Percentiles rank a stretch among this genome's conserved stretches.
These are phyloP conservation scores for Rhynchospora breviuscula DNA, from an alignment of 176 grass and related monocot genomes.

Conservation along the genomic window DNA sequence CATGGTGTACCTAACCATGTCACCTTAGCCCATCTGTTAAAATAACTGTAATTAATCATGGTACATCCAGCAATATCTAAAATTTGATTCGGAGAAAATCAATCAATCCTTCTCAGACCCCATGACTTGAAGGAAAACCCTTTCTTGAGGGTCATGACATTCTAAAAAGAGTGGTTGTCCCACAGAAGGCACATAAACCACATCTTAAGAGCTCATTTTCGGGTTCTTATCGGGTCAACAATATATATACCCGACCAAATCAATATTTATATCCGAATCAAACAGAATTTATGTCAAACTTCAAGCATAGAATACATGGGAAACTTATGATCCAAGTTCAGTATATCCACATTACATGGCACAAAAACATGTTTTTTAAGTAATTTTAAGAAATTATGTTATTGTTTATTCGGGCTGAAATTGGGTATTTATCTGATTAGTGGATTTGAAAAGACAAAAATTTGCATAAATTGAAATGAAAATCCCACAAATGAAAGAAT, in stretches of 20 bases:
- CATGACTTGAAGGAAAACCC: constrained; percentile 21
- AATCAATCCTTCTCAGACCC: constrained; percentile 23
- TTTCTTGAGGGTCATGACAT: constrained; percentile 25
- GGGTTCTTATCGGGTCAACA: not conserved
- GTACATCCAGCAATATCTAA: constrained; percentile 5
- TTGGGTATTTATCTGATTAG: not conserved
- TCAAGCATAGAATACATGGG: not conserved
- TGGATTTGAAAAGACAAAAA: constrained; percentile 6
- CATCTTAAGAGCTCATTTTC: not conserved
- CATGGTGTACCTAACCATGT: not conserved
- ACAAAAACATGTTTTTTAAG: not conserved
- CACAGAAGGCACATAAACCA: constrained; percentile 21
- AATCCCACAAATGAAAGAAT: constrained; percentile 1
- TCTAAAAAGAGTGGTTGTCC: constrained; percentile 21
- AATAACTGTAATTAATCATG: not conserved
- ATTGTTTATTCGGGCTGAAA: not conserved
- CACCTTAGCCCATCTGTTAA: not conserved
- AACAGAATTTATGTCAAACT: not conserved
- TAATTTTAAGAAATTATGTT: too few relatives aligned
- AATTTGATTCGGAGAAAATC: constrained; percentile 23
- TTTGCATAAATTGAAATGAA: constrained; percentile 1
- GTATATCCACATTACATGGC: not conserved
- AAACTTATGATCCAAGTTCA: not conserved
- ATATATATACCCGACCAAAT: not conserved
- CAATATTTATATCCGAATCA: not conserved